These are phyloP conservation scores for Termitomyces sp. DNA, from an alignment of 768 basidiomycete genomes.

Conservation along the genomic window DNA sequence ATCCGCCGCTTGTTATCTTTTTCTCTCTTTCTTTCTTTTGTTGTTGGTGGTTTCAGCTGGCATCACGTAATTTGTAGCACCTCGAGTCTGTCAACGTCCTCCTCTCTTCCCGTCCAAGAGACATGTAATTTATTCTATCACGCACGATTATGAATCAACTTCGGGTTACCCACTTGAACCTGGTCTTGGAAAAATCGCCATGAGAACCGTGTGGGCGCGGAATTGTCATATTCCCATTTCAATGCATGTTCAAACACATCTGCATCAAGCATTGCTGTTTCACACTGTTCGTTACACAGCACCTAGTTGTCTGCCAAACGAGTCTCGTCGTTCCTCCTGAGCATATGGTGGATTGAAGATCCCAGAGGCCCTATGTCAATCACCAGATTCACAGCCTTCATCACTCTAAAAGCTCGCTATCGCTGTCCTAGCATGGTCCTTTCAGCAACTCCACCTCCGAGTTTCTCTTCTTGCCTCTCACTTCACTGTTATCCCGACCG, in stretches of 20 bases:
- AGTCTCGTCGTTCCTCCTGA: too few species aligned
- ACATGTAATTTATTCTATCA: neutral
- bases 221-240: neutral
- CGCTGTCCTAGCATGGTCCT: neutral
- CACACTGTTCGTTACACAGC: too few species aligned
- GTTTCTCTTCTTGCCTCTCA: neutral
- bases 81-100: neutral
- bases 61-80: slow-evolving; percentile 1
- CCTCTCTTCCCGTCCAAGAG: neutral
- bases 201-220: neutral
- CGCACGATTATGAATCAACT: neutral
- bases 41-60: neutral
- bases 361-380: too few species aligned
- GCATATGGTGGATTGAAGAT: too few species aligned
- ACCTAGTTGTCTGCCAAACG: too few species aligned
- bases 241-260: neutral
- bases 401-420: neutral
- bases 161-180: neutral
- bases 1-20: neutral
- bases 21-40: neutral
- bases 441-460: neutral
- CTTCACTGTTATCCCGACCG: neutral
- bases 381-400: neutral
- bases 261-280: neutral
- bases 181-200: neutral